Conservation (phyloP, 345 rosid genomes). For the Diplotaxis tenuifolia region DNA sequence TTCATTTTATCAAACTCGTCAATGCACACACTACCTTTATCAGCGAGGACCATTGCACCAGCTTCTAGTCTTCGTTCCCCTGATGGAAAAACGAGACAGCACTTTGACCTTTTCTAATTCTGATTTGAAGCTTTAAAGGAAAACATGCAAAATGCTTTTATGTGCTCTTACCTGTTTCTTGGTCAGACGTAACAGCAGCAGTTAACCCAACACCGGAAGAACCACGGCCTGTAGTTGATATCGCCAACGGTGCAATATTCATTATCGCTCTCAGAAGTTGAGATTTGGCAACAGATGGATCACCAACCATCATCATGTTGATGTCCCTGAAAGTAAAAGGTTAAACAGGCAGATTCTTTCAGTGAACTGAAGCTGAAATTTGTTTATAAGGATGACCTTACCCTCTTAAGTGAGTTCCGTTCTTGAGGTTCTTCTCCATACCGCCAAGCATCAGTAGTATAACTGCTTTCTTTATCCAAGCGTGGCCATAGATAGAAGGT, state of each 20-base stretch:
- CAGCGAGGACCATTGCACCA: constrained; percentile 99
- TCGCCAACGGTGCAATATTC: constrained; percentile 98
- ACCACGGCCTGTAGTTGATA: constrained; percentile 98
- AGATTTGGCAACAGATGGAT: constrained; percentile 99
- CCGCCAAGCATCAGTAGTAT: constrained; percentile 92
- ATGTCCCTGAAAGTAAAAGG: constrained; percentile 61
- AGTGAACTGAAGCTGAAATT: background rate
- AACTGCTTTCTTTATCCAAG: constrained; percentile 98
- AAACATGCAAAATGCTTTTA: background rate
- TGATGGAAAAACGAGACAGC: constrained; percentile 27
- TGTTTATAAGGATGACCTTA: constrained; percentile 23
- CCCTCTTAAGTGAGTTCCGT: constrained; percentile 99
- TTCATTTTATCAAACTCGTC: constrained; percentile 99
- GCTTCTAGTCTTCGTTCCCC: constrained; percentile 99
- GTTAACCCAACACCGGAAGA: constrained; percentile 99
- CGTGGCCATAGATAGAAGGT: constrained; percentile 93
- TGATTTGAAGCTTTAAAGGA: background rate
- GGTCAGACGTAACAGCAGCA: constrained; percentile 99
- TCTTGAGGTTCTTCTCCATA: constrained; percentile 87
- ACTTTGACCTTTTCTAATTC: background rate
- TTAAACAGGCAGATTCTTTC: too few relatives aligned
- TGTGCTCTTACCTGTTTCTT: constrained; percentile 76
- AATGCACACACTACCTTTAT: constrained; percentile 93
- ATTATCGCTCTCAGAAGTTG: constrained; percentile 95
- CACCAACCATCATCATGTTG: constrained; percentile 99